Evolutionary conservation across 106 monocot genomes (phyloP), one percentile per base, ranked within the genome.

Genomic region (Dioscorea dumetorum): DNA sequence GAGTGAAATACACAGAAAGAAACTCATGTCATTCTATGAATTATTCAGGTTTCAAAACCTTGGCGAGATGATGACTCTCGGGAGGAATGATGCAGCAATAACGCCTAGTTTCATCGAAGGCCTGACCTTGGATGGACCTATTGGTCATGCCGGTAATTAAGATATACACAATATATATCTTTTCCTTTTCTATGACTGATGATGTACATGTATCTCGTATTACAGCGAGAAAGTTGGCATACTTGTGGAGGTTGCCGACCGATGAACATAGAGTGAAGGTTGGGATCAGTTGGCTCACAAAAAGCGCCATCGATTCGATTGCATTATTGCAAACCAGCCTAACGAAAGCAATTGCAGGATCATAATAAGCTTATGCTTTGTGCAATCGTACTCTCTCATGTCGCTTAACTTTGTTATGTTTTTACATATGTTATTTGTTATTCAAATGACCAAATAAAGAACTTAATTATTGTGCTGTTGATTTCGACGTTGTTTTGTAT

Each of bases 31-130:
- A 10, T 41, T 41, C 41, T 41, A 6, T 10, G 6, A 41, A 41
- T 41, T 41, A 10, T 41, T 41, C 58, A 97, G 97, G 82, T 97
- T 92, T 24, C 97, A 97, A 76, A 90, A 92, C 79, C 81, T 92
- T 16, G 97, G 91, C 35, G 97, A 97, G 74, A 92, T 97, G 92
- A 97, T 97, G 89, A 87, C 86, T 31, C 91, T 97, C 64, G 95
- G 95, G 3, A 84, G 35, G 72, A 84, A 73, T 72, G 91, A 88
- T 62, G 95, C 86, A 33, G 89, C 95, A 22, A 69, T 97, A 57
- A 71, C 95, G 24, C 84, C 91, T 23, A 84, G 86, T 69, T 97
- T 97, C 48, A 78, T 92, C 50, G 95, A 92, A 22, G 91, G 91
- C 22, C 66, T 97, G 52, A 97, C 95, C 19, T 86, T 97, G 72